phyloP scores from a whole-genome alignment of 2,329 filamentous ascomycete species.

The Colletotrichum tofieldiae region DNA sequence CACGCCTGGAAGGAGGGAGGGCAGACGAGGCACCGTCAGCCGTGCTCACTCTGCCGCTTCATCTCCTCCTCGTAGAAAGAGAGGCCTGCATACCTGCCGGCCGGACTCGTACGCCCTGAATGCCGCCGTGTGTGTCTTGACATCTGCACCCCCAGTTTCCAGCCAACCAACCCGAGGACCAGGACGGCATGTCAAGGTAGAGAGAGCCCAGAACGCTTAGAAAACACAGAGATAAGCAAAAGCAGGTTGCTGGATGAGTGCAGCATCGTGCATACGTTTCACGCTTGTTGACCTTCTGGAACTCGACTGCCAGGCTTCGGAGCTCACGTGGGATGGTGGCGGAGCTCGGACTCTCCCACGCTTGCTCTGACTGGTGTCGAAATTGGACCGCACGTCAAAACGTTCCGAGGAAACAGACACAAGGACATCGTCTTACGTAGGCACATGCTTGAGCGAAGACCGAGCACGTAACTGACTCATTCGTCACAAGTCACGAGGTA shows the following conservation, averaged over 20 bases:
- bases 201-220: neutral
- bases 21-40: neutral
- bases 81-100: neutral
- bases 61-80: neutral
- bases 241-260: neutral
- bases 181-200: neutral
- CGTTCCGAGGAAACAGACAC: neutral
- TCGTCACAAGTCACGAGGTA: conserved; percentile 5
- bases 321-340: neutral
- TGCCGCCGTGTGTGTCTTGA: neutral
- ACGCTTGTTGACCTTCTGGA: conserved; percentile 35
- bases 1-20: no score
- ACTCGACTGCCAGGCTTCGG: conserved; percentile 5
- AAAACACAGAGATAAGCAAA: neutral
- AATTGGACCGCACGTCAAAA: conserved; percentile 1
- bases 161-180: neutral
- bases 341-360: neutral
- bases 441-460: conserved; percentile 22
- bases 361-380: conserved; percentile 10
- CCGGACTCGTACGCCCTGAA: neutral
- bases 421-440: neutral
- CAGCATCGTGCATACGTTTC: conserved; percentile 32
- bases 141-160: neutral
- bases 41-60: neutral
- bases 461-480: conserved; percentile 6